These are phyloP conservation scores for Coemansia sp. DNA, from an alignment of 192 early-diverging fungal species.

Conservation along the genomic window DNA sequence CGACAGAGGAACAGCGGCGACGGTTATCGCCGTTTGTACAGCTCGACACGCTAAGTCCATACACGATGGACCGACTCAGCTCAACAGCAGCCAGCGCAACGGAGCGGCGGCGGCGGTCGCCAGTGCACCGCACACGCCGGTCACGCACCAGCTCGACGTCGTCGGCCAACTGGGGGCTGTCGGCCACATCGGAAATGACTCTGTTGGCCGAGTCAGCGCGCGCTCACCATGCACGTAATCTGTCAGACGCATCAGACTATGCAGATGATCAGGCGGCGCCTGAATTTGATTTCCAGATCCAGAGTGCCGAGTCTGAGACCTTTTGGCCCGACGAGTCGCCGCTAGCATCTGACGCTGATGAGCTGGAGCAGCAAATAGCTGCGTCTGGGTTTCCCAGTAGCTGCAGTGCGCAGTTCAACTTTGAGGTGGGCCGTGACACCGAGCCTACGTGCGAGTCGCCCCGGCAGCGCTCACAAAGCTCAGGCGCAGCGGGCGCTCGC, in stretches of 20 bases:
- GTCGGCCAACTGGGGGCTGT: slow-evolving; percentile 29
- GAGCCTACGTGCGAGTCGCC: slow-evolving; percentile 27
- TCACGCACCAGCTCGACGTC: slow-evolving; percentile 33
- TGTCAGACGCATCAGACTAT: slow-evolving; percentile 33
- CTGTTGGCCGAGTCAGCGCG: slow-evolving; percentile 19
- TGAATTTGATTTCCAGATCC: slow-evolving; percentile 36
- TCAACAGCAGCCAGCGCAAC: slow-evolving; percentile 40
- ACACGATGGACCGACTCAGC: slow-evolving; percentile 39
- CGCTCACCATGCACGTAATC: slow-evolving; percentile 25
- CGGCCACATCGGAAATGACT: slow-evolving; percentile 30
- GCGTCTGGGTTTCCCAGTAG: slow-evolving; percentile 43
- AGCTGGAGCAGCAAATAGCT: slow-evolving; percentile 18
- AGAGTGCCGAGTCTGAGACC: slow-evolving; percentile 23
- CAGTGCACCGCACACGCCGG: slow-evolving; percentile 15
- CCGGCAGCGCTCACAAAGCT: slow-evolving; percentile 21
- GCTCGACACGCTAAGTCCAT: slow-evolving; percentile 43
- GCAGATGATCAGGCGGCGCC: slow-evolving; percentile 8
- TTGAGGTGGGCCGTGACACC: slow-evolving; percentile 22
- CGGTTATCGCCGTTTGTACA: slow-evolving; percentile 14
- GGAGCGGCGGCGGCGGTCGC: slow-evolving; percentile 47
- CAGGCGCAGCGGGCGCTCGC: slow-evolving; percentile 12
- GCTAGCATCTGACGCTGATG: slow-evolving; percentile 18
- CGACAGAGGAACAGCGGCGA: slow-evolving; percentile 34
- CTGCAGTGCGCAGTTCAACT: slow-evolving; percentile 49
- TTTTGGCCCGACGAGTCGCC: slow-evolving; percentile 43